Percentiles rank a stretch among this genome's conserved stretches.
Conservation (phyloP, 75 land plant species). For the Cupressus sempervirens region DNA sequence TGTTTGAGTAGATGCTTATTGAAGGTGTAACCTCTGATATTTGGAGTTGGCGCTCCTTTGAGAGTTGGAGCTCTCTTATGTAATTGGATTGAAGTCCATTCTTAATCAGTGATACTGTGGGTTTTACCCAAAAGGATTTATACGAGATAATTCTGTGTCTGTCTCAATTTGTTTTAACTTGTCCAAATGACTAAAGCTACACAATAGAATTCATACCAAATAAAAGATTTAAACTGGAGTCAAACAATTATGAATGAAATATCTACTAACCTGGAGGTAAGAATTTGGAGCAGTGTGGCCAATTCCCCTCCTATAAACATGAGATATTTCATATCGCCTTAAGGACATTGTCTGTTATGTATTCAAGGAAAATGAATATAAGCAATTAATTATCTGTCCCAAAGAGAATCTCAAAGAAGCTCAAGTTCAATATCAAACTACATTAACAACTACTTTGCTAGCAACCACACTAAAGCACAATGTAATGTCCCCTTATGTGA, state of each 20-base stretch:
- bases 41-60: no score
- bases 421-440: neutral
- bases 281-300: slow-evolving; percentile 82
- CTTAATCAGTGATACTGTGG: no score
- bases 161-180: no score
- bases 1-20: no score
- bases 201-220: neutral
- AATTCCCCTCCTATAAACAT: slow-evolving; percentile 77
- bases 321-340: slow-evolving; percentile 74
- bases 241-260: neutral
- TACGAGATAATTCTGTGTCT: no score
- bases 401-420: neutral
- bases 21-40: no score
- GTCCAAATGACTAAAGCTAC: neutral
- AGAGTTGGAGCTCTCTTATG: no score
- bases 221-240: neutral
- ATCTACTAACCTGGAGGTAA: slow-evolving; percentile 62
- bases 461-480: neutral
- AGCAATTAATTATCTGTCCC: neutral
- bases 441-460: neutral
- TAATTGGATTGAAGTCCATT: no score
- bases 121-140: no score
- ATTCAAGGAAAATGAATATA: slow-evolving; percentile 1
- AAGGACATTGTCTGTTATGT: slow-evolving; percentile 52
- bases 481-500: no score